Conservation (phyloP, 495 filamentous ascomycete genomes). For the Aspergillus baeticus region DNA sequence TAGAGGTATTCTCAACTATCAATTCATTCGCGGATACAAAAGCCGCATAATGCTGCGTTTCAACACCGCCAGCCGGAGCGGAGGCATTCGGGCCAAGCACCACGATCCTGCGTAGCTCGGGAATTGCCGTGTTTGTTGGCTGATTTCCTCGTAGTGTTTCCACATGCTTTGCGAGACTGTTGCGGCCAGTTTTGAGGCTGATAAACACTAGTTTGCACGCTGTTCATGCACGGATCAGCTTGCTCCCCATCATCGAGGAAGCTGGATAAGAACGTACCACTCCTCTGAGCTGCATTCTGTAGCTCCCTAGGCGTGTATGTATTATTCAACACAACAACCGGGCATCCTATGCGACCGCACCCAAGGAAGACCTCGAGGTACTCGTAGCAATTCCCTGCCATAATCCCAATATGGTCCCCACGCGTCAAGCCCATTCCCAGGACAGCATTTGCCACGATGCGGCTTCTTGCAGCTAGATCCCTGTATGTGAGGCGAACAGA, state of each 20-base stretch:
- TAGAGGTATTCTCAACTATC: not conserved
- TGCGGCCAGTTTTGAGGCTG: no score
- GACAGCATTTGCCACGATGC: conserved; percentile 19
- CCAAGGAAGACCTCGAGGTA: conserved; percentile 28
- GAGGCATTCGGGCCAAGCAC: no score
- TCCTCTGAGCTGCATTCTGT: conserved; percentile 16
- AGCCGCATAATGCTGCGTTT: no score
- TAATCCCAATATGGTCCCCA: conserved; percentile 26
- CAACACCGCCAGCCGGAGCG: no score
- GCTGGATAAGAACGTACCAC: conserved; percentile 7
- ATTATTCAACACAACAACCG: conserved; percentile 27
- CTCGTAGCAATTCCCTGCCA: conserved; percentile 27
- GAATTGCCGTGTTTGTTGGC: no score
- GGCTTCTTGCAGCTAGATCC: conserved; percentile 19
- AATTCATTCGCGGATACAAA: no score
- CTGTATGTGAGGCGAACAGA: conserved; percentile 19
- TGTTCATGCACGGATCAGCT: no score
- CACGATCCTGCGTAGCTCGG: no score
- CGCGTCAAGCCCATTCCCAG: conserved; percentile 19
- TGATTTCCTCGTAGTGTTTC: no score
- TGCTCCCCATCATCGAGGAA: no score
- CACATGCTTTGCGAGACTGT: no score
- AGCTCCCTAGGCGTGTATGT: conserved; percentile 25
- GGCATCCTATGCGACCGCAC: conserved; percentile 22
- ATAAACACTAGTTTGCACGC: no score